Evolutionary conservation across 2,329 filamentous ascomycete species (phyloP).

Genomic region (Botrytis tulipae): DNA sequence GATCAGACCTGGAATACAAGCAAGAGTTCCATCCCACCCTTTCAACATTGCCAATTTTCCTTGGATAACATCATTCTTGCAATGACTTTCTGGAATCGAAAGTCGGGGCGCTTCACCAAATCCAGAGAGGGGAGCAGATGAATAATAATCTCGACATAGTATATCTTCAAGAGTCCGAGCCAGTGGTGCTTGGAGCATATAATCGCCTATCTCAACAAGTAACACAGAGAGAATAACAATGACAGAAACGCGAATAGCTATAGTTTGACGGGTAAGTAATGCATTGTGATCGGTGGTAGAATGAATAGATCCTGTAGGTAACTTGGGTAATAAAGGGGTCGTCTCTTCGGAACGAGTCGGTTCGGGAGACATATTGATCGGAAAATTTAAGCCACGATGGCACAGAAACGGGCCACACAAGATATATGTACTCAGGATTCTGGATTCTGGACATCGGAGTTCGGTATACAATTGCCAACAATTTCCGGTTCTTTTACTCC

Average conservation of each 20-base stretch:
- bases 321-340: not conserved
- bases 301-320: not conserved
- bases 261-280: not conserved
- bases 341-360: not conserved
- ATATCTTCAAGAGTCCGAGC: conserved; percentile 54
- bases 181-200: conserved; percentile 42
- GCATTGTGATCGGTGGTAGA: not conserved
- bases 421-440: not conserved
- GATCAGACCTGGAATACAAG: conserved; percentile 46
- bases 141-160: conserved; percentile 50
- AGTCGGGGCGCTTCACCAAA: not conserved
- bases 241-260: conserved; percentile 9
- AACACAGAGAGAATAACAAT: conserved; percentile 28
- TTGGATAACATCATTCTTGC: conserved; percentile 52
- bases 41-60: conserved; percentile 51
- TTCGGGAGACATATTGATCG: not conserved
- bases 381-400: not conserved
- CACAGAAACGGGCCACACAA: not conserved
- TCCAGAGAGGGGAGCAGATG: conserved; percentile 40
- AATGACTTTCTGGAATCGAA: conserved; percentile 44
- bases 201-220: conserved; percentile 45
- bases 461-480: not conserved
- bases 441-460: not conserved
- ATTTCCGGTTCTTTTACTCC: not conserved
- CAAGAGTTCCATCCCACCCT: conserved; percentile 47